Conservation (phyloP, 2,329 filamentous ascomycete species). For the Plectosphaerella sp. region DNA sequence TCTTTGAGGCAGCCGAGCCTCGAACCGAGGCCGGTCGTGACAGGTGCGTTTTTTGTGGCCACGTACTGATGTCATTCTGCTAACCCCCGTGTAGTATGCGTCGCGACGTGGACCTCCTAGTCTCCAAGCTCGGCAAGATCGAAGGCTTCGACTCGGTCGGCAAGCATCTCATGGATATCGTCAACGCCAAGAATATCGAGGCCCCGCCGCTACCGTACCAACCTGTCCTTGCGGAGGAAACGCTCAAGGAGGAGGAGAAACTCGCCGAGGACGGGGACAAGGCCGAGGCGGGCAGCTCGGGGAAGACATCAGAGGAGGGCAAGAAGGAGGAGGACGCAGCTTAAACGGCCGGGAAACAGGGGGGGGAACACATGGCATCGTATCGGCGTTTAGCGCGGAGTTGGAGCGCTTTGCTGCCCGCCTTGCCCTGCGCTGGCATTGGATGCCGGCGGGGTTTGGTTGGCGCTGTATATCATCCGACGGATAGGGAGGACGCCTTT, state of each 20-base stretch:
- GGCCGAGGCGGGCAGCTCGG: constrained; percentile 9
- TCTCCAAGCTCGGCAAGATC: constrained; percentile 66
- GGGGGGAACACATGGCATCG: neutral
- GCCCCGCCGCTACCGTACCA: constrained; percentile 7
- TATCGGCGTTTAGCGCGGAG: constrained; percentile 1
- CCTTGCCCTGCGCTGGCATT: neutral
- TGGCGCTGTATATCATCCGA: neutral
- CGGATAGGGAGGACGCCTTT: no score
- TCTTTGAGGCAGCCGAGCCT: constrained; percentile 61
- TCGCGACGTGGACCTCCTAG: constrained; percentile 70
- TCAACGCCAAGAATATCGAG: constrained; percentile 53
- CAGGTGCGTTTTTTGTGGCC: constrained; percentile 50
- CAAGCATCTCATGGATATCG: constrained; percentile 60
- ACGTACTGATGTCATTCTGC: neutral
- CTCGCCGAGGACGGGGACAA: constrained; percentile 8
- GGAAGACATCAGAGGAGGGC: constrained; percentile 1
- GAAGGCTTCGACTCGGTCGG: constrained; percentile 75
- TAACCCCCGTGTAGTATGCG: constrained; percentile 55
- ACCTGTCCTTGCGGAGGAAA: constrained; percentile 1
- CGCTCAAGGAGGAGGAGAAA: constrained; percentile 9
- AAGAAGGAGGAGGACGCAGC: neutral
- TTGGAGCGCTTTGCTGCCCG: neutral
- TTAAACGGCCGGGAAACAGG: neutral
- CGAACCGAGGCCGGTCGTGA: constrained; percentile 64
- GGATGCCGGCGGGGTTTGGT: neutral